Evolutionary conservation across 108 stramenopile species (phyloP).

Genomic region (Cyclotella choctawhatcheeana): DNA sequence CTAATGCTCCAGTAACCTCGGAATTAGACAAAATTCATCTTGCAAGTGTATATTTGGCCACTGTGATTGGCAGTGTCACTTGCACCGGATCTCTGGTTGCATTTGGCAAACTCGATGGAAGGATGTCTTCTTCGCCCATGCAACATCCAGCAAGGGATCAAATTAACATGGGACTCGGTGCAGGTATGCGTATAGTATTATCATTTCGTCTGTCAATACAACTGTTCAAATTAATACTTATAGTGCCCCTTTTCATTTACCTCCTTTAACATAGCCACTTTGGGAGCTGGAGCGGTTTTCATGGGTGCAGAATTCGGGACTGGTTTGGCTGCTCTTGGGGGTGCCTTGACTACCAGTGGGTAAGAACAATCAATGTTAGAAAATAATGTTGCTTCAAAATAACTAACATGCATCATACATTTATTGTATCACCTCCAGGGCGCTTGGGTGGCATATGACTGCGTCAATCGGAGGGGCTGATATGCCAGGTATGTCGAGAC

Average conservation of each 20-base stretch:
- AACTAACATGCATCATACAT: too few relatives aligned
- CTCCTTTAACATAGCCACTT: conserved; percentile 51
- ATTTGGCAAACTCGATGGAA: conserved; percentile 97
- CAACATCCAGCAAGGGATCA: conserved; percentile 77
- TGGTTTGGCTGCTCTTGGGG: conserved; percentile 82
- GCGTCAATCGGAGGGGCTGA: conserved; percentile 98
- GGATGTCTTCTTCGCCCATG: conserved; percentile 77
- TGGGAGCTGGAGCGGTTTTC: conserved; percentile 87
- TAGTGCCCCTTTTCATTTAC: neutral
- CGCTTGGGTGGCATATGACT: conserved; percentile 95
- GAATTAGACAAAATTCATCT: conserved; percentile 84
- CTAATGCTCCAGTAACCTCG: conserved; percentile 73
- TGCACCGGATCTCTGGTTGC: conserved; percentile 98
- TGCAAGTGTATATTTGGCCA: conserved; percentile 93
- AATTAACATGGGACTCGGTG: conserved; percentile 95
- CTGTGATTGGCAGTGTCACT: conserved; percentile 96
- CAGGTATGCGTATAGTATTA: conserved; percentile 35
- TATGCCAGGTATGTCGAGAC: conserved; percentile 86
- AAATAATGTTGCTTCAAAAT: too few relatives aligned
- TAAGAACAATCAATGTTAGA: too few relatives aligned
- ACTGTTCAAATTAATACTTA: neutral
- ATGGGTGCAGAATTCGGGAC: conserved; percentile 83
- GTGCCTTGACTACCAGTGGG: conserved; percentile 87
- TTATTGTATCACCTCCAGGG: too few relatives aligned
- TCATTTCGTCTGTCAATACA: neutral